Evolutionary conservation across 2,329 filamentous ascomycete species (phyloP).

Genomic region (Talaromyces verruculosus): DNA sequence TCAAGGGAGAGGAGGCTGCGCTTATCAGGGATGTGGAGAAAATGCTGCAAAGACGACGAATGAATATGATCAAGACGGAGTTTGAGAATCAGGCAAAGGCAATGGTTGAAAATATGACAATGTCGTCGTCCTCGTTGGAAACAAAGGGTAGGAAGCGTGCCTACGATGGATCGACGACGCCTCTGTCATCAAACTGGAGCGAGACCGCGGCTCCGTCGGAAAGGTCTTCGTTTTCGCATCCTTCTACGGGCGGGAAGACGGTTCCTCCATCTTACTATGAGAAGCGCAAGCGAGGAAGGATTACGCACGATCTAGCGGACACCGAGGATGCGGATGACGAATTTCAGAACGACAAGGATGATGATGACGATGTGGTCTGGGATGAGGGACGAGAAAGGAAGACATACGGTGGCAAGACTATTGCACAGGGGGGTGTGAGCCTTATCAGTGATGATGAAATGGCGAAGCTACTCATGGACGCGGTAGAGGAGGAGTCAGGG

Average conservation of each 20-base stretch:
- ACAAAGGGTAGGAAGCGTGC: not conserved
- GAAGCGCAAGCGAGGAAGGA: not conserved
- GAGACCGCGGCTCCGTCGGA: not conserved
- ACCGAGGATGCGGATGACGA: not conserved
- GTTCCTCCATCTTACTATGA: not conserved
- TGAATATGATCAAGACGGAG: not conserved
- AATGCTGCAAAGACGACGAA: not conserved
- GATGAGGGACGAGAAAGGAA: not conserved
- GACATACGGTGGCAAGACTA: not conserved
- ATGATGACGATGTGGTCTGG: not conserved
- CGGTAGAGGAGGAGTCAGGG: not conserved
- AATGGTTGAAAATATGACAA: not conserved
- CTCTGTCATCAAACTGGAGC: not conserved
- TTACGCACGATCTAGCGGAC: not conserved
- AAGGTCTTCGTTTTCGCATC: not conserved
- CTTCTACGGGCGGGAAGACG: conserved; percentile 16
- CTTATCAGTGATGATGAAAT: not conserved
- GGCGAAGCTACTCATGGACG: not conserved
- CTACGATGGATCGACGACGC: not conserved
- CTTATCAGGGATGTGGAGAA: not conserved
- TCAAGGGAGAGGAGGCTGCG: not conserved
- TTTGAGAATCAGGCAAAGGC: conserved; percentile 8
- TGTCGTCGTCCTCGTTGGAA: not conserved
- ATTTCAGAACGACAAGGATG: not conserved
- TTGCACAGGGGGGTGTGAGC: not conserved